Evolutionary conservation across 495 filamentous ascomycete genomes (phyloP), one percentile per base, ranked within the genome.

Genomic region (Lepidopterella palustris): DNA sequence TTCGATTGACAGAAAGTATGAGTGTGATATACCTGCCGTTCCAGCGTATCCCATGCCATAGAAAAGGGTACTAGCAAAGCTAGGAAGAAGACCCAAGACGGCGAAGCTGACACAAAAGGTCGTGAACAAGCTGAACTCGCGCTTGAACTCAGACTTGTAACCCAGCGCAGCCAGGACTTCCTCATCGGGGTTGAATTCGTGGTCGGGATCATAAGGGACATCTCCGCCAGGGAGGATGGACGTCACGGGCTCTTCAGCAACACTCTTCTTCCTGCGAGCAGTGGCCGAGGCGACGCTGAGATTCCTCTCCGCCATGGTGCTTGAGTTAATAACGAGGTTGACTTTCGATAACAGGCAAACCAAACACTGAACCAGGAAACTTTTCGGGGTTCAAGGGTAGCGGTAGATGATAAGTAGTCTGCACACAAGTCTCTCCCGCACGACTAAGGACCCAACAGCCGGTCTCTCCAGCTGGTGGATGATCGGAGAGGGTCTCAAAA

Each of bases 1-100:
- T 23, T 50, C 26, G 51, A 9, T 20, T 58, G 27, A 40, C 3
- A n/a, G 20, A 5, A 8, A 1, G 47, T 18, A 11, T 5, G 24
- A 40, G 25, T 20, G 10, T 47, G 11, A 59, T 66, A 45, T 66
- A 71, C 73, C 73, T 11, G 83, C 86, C 1, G 86, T 87, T 10
- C 87, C 87, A 20, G 88, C 87, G 74, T 90, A 90, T 54, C 87
- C 87, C 80, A 91, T 86, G 56, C 87, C 87, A 77, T 89, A 92
- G 64, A 79, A 84, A 53, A 92, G 72, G 0, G 87, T 92, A 54
- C 79, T 84, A 4, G 87, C 87, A 67, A 90, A 89, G 47, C 83
- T 87, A 0, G 87, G 87, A 40, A 91, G 71, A 51, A 91, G 68
- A 4, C 87, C 87, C 57, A 90, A 72, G 4, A 90, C 86, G 5